phyloP scores from a whole-genome alignment of 192 early-diverging fungal genomes.

The Radiomyces spectabilis region DNA sequence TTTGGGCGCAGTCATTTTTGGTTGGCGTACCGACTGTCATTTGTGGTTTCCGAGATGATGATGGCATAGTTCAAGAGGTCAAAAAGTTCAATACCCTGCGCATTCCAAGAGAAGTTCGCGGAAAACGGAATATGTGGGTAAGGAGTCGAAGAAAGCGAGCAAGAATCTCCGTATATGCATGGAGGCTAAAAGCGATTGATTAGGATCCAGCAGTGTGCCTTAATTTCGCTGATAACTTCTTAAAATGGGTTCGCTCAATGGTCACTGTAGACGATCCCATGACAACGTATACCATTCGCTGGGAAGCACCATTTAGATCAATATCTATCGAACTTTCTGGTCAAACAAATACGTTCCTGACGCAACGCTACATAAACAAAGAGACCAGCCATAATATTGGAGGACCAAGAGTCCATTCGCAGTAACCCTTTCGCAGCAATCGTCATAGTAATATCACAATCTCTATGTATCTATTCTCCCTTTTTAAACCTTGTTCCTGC shows the following conservation, averaged over 20 bases:
- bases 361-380: constrained; percentile 32
- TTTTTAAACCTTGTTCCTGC: too few species aligned
- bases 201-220: constrained; percentile 76
- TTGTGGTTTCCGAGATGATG: constrained; percentile 78
- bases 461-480: too few species aligned
- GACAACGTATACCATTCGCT: constrained; percentile 34
- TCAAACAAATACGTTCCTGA: constrained; percentile 28
- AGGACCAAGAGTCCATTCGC: constrained; percentile 13
- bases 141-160: not conserved
- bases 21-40: constrained; percentile 79
- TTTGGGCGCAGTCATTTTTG: constrained; percentile 92
- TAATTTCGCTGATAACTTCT: constrained; percentile 66
- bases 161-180: not conserved
- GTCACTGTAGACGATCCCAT: constrained; percentile 37
- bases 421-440: too few species aligned
- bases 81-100: constrained; percentile 69
- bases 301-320: constrained; percentile 32
- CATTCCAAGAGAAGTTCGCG: constrained; percentile 73
- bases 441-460: too few species aligned
- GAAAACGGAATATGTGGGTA: constrained; percentile 64
- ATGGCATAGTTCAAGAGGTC: constrained; percentile 48
- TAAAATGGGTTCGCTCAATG: constrained; percentile 37
- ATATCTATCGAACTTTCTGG: constrained; percentile 26
- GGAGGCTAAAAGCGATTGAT: not conserved
- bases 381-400: constrained; percentile 14